Base-by-base conservation (phyloP, 805 yeast genomes). In the Gaillardinia entomophila region DNA sequence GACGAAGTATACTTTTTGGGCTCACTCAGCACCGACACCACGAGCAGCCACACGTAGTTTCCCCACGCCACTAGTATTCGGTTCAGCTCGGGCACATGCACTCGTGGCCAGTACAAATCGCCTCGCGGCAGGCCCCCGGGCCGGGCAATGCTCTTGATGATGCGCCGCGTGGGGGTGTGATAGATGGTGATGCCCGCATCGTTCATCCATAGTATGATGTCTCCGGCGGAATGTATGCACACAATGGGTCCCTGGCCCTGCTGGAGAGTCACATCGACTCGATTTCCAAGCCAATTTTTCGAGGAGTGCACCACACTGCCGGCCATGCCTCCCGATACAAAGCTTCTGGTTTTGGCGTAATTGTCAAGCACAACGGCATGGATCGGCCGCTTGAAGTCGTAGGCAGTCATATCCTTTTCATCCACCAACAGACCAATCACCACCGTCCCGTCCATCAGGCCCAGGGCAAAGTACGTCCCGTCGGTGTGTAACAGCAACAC, bases 401-500 rank as follows among this genome's bases (percentile, higher is more conserved):
- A 81, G 2, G 87, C 88, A 0, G 71, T 65, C 2, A 82, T 75
- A 44, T 82, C 92, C 4, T 65, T 59, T 13, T 74, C 75, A 40
- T 81, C 83, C 2, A 42, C 37, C 1, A 85, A 61, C 2, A 88
- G 73, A 0, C 96, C 92, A 4, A 87, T 73, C 2, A 87, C 87
- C 0, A 90, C 82, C 0, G 95, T 83, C 0, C 98, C 98, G 52
- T 92, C 98, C 65, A 90, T 80, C 0, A 97, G 87, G 0, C 89
- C 96, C 0, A 95, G 79, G 0, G 92, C 94, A 38, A 92, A 76
- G 47, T 71, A 77, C 6, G 57, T 57, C 0, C 94, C 92, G 48
- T 86, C 94, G 2, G 82, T 69, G 33, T 79, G 75, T 0, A 87
- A 67, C 0, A 86, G 75, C 26, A 89, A 58, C 2, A 92, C 74